Conservation (phyloP, 2,329 filamentous ascomycete genomes). For the Thelonectria rubi region DNA sequence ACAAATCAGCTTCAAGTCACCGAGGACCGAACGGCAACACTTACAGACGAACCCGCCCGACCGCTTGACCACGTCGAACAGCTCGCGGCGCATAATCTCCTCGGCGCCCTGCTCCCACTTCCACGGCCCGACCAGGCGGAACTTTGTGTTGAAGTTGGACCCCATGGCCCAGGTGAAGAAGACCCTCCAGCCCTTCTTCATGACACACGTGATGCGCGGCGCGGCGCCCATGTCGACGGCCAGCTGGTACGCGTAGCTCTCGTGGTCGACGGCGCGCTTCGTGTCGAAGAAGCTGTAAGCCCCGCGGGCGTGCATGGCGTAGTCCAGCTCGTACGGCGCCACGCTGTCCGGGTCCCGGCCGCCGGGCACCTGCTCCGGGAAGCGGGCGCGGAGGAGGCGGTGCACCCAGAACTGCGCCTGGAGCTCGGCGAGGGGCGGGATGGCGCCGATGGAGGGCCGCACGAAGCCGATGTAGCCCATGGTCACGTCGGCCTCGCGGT, state of each 20-base stretch:
- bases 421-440: constrained; percentile 58
- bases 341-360: constrained; percentile 39
- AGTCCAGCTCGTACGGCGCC: constrained; percentile 51
- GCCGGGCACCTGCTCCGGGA: constrained; percentile 33
- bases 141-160: constrained; percentile 60
- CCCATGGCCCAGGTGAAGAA: constrained; percentile 58
- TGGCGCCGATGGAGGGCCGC: constrained; percentile 56
- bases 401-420: constrained; percentile 59
- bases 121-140: constrained; percentile 57
- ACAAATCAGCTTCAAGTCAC: constrained; percentile 21
- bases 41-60: constrained; percentile 51
- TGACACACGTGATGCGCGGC: constrained; percentile 48
- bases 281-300: constrained; percentile 46
- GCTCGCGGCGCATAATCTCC: constrained; percentile 52
- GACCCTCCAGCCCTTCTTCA: constrained; percentile 49
- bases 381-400: constrained; percentile 47
- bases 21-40: constrained; percentile 22
- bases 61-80: constrained; percentile 51
- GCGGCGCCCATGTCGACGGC: constrained; percentile 57
- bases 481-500: constrained; percentile 50
- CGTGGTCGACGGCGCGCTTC: constrained; percentile 58
- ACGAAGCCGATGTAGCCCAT: constrained; percentile 59
- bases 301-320: constrained; percentile 48
- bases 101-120: constrained; percentile 48
- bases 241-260: constrained; percentile 60